Evolutionary conservation across 177 flowering plant genomes (phyloP), one percentile per base, ranked within the genome.

Genomic region (Vitis hybrid): DNA sequence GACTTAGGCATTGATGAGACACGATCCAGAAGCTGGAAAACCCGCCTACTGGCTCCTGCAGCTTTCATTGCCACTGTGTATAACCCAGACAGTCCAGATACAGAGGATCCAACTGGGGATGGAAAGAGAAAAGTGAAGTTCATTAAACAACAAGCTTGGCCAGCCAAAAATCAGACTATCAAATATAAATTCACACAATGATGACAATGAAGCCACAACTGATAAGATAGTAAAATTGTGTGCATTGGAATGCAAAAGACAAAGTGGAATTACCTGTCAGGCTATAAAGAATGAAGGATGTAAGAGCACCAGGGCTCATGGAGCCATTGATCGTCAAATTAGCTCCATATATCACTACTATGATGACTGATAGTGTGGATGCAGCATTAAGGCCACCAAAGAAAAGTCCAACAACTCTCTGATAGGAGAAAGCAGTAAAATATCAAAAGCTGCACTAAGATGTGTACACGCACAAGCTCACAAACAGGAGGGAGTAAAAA

Each of bases 41-140:
- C 99, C 68, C 98, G 77, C 70, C 95, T 88, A 77, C 99, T 96
- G 50, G 99, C 99, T 63, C 99, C 98, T 18, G 97, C 96, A 77
- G 98, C 98, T 88, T 96, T 96, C 99, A 96, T 96, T 19, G 90
- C 89, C 4, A 81, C 81, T 20, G 98, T 86, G 67, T 93, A 96
- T 76, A 93, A 77, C 34, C 97, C 88, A 59, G 99, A 90, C 8
- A 96, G 78, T 58, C 84, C 82, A 48, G 99, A 90, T 53, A 96
- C 90, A 13, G 99, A 89, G 10, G 88, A 81, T 49, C 97, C 99
- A 81, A 93, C 98, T 93, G 89, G 45, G 8, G 45, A 6, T 7
- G 45, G 45, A 39, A 39, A 39, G 45, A 39, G 45, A 5, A 39
- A 39, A 39, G 45, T 39, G 45, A 39, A 39, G 1, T 39, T 39